These are phyloP conservation scores for Kalmusia sp. DNA, from an alignment of 2,329 filamentous ascomycete genomes.

Conservation along the genomic window DNA sequence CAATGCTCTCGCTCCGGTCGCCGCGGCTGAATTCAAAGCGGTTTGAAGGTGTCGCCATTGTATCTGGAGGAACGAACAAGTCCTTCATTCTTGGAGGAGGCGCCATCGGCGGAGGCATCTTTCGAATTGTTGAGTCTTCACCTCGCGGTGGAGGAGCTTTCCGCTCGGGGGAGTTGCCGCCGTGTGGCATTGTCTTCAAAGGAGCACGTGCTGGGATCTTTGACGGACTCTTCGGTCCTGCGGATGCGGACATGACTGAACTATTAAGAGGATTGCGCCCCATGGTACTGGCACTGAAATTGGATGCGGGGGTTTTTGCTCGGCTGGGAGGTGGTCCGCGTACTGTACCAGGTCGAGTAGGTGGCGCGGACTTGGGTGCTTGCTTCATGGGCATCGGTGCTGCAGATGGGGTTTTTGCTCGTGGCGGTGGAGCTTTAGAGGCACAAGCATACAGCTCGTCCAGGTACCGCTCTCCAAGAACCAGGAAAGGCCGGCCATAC, in stretches of 20 bases:
- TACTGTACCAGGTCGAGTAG: slow-evolving; percentile 48
- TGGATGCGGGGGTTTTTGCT: slow-evolving; percentile 52
- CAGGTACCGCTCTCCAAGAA: slow-evolving; percentile 90
- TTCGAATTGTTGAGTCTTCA: slow-evolving; percentile 41
- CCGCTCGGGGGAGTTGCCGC: slow-evolving; percentile 83
- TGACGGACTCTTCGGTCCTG: slow-evolving; percentile 62
- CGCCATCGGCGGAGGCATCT: slow-evolving; percentile 57
- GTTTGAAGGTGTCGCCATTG: slow-evolving; percentile 53
- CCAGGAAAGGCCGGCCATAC: slow-evolving; percentile 89
- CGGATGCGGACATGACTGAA: slow-evolving; percentile 41
- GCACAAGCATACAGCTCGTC: slow-evolving; percentile 76
- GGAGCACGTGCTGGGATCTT: slow-evolving; percentile 75
- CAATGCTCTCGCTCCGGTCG: slow-evolving; percentile 64
- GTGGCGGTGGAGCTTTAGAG: slow-evolving; percentile 66
- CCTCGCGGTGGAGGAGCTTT: slow-evolving; percentile 37
- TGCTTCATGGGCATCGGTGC: slow-evolving; percentile 39
- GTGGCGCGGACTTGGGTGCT: slow-evolving; percentile 37
- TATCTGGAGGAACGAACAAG: slow-evolving; percentile 65
- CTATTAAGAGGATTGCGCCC: slow-evolving; percentile 44
- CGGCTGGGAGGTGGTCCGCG: slow-evolving; percentile 51
- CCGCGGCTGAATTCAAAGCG: slow-evolving; percentile 47
- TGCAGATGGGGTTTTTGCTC: slow-evolving; percentile 77
- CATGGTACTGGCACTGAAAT: slow-evolving; percentile 40
- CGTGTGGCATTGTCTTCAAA: slow-evolving; percentile 72
- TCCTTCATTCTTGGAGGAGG: slow-evolving; percentile 93